These are phyloP conservation scores for Aspergillus nanangensis DNA, from an alignment of 495 filamentous ascomycete species.

Conservation along the genomic window DNA sequence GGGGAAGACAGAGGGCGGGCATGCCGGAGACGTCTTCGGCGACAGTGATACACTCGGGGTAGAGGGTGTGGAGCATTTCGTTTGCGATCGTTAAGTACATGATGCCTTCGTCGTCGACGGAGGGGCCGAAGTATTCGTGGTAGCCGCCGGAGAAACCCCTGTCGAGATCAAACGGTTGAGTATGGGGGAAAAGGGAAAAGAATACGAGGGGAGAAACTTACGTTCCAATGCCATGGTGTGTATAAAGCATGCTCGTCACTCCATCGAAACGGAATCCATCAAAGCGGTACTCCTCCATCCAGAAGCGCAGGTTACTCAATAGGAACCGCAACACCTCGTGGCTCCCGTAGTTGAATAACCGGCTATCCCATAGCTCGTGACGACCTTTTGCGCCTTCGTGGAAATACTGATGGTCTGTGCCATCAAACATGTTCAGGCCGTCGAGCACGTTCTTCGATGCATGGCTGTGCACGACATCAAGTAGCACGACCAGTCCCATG, in stretches of 20 bases:
- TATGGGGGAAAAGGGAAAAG: not conserved
- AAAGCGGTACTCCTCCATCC: slow-evolving; percentile 98
- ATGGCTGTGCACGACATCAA: slow-evolving; percentile 97
- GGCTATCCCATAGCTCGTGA: slow-evolving; percentile 93
- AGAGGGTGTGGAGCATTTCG: slow-evolving; percentile 87
- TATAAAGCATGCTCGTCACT: slow-evolving; percentile 96
- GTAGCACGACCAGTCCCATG: slow-evolving; percentile 83
- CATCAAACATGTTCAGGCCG: slow-evolving; percentile 92
- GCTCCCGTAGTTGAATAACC: slow-evolving; percentile 92
- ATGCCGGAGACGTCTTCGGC: slow-evolving; percentile 98
- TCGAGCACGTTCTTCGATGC: slow-evolving; percentile 95
- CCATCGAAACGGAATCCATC: slow-evolving; percentile 98
- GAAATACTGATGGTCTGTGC: slow-evolving; percentile 92
- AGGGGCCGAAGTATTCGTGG: slow-evolving; percentile 92
- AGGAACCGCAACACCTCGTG: slow-evolving; percentile 95
- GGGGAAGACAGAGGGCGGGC: slow-evolving; percentile 85
- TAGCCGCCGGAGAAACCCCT: slow-evolving; percentile 98
- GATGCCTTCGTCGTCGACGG: slow-evolving; percentile 92
- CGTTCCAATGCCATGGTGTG: slow-evolving; percentile 96
- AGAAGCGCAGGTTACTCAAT: slow-evolving; percentile 92
- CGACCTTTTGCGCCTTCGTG: slow-evolving; percentile 77
- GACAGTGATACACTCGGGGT: slow-evolving; percentile 82
- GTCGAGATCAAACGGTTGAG: slow-evolving; percentile 3
- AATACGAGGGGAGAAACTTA: slow-evolving; percentile 45
- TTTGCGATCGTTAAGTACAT: slow-evolving; percentile 97